Conservation (phyloP, 176 grass and related monocot species). For the Pharus latifolius region DNA sequence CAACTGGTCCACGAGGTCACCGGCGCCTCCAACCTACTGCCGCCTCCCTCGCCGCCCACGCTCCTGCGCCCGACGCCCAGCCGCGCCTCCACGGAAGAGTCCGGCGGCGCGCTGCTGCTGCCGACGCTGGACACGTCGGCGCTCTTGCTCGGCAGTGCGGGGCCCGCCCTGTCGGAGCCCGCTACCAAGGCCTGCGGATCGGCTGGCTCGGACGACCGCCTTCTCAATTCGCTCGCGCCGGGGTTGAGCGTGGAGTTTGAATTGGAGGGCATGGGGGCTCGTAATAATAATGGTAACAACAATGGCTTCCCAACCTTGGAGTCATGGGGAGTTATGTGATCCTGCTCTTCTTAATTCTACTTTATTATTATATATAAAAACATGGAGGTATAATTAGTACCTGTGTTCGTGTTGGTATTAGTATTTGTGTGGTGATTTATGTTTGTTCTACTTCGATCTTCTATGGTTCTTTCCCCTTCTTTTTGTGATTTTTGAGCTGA, state of each 20-base stretch:
- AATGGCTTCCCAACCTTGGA: conserved; percentile 37
- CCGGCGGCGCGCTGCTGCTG: background rate
- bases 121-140: conserved; percentile 45
- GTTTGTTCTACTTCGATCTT: too few species aligned
- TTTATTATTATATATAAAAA: too few species aligned
- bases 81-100: background rate
- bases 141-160: background rate
- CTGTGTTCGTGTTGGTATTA: too few species aligned
- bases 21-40: conserved; percentile 16
- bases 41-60: background rate
- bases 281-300: background rate
- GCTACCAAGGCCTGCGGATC: background rate
- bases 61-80: background rate
- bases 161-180: background rate
- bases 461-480: too few species aligned
- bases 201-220: background rate
- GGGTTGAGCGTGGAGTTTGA: background rate
- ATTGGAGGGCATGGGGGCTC: background rate
- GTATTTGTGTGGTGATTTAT: too few species aligned
- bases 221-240: background rate
- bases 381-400: too few species aligned
- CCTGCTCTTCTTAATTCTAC: too few species aligned
- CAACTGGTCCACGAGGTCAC: conserved; percentile 43
- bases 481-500: too few species aligned
- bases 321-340: too few species aligned